phyloP scores from a whole-genome alignment of 108 stramenopile species.

The Fragilaria radians region DNA sequence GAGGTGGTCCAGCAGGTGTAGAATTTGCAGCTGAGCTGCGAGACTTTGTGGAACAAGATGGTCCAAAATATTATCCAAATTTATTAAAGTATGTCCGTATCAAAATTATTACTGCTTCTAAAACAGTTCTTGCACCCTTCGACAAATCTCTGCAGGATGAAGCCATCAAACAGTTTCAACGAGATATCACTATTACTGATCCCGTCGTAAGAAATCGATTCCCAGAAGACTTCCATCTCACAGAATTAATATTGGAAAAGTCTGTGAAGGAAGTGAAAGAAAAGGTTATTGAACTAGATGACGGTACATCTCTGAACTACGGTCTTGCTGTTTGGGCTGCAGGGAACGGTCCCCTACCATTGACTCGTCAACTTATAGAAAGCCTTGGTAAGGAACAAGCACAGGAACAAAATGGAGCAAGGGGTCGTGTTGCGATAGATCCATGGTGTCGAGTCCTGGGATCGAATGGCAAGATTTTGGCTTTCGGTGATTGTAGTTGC shows the following conservation, averaged over 20 bases:
- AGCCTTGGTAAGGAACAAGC: constrained; percentile 53
- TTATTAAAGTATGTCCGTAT: constrained; percentile 80
- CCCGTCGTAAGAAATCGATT: constrained; percentile 30
- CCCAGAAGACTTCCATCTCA: constrained; percentile 56
- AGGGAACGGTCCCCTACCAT: constrained; percentile 88
- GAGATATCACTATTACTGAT: constrained; percentile 41
- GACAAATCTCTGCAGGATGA: constrained; percentile 83
- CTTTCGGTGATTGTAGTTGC: constrained; percentile 90
- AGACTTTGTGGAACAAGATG: constrained; percentile 92
- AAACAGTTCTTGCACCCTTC: constrained; percentile 81
- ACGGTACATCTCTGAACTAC: constrained; percentile 70
- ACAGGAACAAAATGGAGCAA: constrained; percentile 44
- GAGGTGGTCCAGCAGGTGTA: constrained; percentile 92
- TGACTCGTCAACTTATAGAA: constrained; percentile 71
- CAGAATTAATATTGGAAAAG: constrained; percentile 71
- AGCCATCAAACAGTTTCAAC: constrained; percentile 68
- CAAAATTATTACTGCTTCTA: constrained; percentile 89
- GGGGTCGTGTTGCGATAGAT: constrained; percentile 88
- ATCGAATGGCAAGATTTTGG: constrained; percentile 66
- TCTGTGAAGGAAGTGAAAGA: constrained; percentile 87
- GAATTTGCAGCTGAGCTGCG: constrained; percentile 92
- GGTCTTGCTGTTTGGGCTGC: constrained; percentile 93
- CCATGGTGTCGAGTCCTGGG: constrained; percentile 90
- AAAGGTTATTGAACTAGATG: constrained; percentile 62
- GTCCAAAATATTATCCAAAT: constrained; percentile 83